Conservation (phyloP, 768 basidiomycete species). For the Xerocomellus amylosporus region DNA sequence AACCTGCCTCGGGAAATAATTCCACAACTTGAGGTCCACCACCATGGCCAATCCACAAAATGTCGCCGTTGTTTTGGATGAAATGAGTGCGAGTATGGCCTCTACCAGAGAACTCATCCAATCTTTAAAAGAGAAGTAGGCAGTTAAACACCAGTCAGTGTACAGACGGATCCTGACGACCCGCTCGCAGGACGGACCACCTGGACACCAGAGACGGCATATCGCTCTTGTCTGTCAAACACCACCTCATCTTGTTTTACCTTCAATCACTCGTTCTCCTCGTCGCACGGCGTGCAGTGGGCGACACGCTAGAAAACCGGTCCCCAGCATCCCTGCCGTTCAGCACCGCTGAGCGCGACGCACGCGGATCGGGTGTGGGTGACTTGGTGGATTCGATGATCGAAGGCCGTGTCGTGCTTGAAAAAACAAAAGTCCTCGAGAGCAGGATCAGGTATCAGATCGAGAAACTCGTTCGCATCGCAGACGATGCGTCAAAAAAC, state of each 20-base stretch:
- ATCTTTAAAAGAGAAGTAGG: slow-evolving; percentile 54
- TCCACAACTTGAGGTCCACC: background rate
- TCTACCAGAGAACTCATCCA: slow-evolving; percentile 58
- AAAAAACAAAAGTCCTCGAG: slow-evolving; percentile 85
- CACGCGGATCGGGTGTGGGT: slow-evolving; percentile 59
- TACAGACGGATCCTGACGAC: slow-evolving; percentile 14
- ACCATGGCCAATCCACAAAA: slow-evolving; percentile 19
- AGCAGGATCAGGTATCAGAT: slow-evolving; percentile 91
- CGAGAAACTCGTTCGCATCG: slow-evolving; percentile 83
- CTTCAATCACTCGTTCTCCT: slow-evolving; percentile 79
- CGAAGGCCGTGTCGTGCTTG: slow-evolving; percentile 77
- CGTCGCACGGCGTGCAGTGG: slow-evolving; percentile 64
- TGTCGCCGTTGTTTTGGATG: slow-evolving; percentile 38
- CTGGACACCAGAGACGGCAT: slow-evolving; percentile 74
- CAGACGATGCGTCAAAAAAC: slow-evolving; percentile 53
- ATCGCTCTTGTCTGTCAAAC: slow-evolving; percentile 86
- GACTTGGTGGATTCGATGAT: slow-evolving; percentile 80
- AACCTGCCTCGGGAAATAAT: no score
- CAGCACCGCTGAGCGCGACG: slow-evolving; percentile 45
- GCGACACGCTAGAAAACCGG: slow-evolving; percentile 56
- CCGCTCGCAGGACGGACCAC: slow-evolving; percentile 31
- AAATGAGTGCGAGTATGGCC: slow-evolving; percentile 62
- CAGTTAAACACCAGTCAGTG: background rate
- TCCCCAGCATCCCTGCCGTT: slow-evolving; percentile 52
- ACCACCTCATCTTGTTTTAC: slow-evolving; percentile 80